These are phyloP conservation scores for Fusarium phyllophilum DNA, from an alignment of 2,329 filamentous ascomycete species.

Conservation along the genomic window DNA sequence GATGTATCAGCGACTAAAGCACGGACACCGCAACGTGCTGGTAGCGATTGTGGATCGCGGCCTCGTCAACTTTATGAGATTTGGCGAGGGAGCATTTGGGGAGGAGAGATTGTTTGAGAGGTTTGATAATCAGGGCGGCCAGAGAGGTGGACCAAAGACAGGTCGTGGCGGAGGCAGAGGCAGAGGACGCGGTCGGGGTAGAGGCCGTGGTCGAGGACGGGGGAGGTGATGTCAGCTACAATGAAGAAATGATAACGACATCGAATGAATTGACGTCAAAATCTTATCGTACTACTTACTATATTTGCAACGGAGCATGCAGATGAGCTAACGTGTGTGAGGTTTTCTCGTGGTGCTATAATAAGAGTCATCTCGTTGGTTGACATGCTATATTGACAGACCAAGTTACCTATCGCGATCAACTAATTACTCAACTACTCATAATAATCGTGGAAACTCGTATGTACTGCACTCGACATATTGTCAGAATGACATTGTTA, in stretches of 20 bases:
- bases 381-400: neutral
- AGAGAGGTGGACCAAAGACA: conserved; percentile 53
- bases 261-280: conserved; percentile 14
- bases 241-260: conserved; percentile 16
- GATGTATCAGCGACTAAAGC: conserved; percentile 82
- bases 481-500: neutral
- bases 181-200: conserved; percentile 43
- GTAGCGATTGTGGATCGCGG: conserved; percentile 91
- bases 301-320: neutral
- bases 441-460: neutral
- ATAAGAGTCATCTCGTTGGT: neutral
- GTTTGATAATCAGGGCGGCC: conserved; percentile 55
- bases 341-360: neutral
- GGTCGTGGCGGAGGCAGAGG: conserved; percentile 54
- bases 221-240: conserved; percentile 34
- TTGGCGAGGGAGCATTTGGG: conserved; percentile 83
- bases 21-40: conserved; percentile 85
- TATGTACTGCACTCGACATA: neutral
- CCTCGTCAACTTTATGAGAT: conserved; percentile 84
- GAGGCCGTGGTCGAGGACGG: conserved; percentile 41
- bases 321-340: conserved; percentile 15
- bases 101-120: conserved; percentile 77
- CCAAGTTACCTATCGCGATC: neutral
- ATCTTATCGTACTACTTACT: neutral
- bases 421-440: neutral